Conservation (phyloP, 176 grass and related monocot genomes). For the Phragmites australis region DNA sequence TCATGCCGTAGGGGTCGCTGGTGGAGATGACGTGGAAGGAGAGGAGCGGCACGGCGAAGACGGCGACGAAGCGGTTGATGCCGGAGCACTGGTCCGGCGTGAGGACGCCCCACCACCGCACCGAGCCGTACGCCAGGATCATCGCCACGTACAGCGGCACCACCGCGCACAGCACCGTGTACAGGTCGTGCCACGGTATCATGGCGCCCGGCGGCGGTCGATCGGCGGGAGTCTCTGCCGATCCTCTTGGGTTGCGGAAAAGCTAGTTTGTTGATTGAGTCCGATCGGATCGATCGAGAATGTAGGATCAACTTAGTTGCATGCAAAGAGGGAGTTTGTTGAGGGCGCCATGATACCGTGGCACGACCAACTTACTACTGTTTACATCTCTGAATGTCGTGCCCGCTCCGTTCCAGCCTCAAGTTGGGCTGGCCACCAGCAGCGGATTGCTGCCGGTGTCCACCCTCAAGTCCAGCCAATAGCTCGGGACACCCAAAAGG, state of each 20-base stretch:
- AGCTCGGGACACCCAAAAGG: too few species aligned
- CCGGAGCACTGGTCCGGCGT: constrained; percentile 70
- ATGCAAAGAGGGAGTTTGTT: not conserved
- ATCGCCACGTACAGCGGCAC: constrained; percentile 82
- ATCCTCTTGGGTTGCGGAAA: not conserved
- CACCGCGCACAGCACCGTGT: constrained; percentile 67
- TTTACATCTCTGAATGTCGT: too few species aligned
- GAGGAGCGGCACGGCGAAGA: constrained; percentile 77
- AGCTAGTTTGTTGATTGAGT: not conserved
- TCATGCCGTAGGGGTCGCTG: constrained; percentile 67
- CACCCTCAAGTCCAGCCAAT: too few species aligned
- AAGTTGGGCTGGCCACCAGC: too few species aligned
- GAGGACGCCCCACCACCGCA: constrained; percentile 69
- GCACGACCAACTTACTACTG: too few species aligned
- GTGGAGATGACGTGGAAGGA: constrained; percentile 75
- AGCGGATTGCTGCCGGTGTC: too few species aligned
- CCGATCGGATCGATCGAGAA: not conserved
- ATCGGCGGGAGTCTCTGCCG: not conserved
- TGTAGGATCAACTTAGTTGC: constrained; percentile 1
- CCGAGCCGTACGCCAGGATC: constrained; percentile 69
- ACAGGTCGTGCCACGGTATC: constrained; percentile 73
- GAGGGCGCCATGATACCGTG: too few species aligned
- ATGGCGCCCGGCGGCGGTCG: constrained; percentile 29
- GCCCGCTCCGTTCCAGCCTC: too few species aligned
- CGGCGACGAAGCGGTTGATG: constrained; percentile 77